Evolutionary conservation across 257 asterid genomes (phyloP).

Genomic region (Solanum gracilifrons): DNA sequence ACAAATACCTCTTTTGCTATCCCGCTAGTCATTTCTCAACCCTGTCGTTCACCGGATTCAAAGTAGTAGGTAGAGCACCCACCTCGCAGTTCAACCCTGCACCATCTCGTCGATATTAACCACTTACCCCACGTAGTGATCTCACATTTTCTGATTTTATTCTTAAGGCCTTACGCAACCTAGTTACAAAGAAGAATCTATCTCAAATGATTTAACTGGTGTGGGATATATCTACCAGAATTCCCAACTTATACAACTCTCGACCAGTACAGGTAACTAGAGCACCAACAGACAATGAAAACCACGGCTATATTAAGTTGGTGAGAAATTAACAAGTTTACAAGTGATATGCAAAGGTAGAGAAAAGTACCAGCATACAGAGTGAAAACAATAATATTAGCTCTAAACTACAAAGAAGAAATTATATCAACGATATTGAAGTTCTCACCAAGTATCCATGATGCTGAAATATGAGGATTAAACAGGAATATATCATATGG

Average conservation of each 20-base stretch:
- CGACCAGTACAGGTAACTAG: background rate
- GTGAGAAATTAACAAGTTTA: background rate
- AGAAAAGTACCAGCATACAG: background rate
- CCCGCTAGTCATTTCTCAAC: background rate
- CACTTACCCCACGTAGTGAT: background rate
- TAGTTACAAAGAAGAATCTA: background rate
- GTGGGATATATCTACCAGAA: background rate
- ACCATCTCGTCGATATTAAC: background rate
- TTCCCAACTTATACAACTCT: background rate
- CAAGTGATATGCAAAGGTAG: background rate
- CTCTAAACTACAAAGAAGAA: background rate
- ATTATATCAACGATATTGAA: background rate
- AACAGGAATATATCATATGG: conserved; percentile 71
- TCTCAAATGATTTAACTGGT: background rate
- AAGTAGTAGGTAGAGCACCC: background rate
- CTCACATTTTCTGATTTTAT: background rate
- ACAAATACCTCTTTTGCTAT: background rate
- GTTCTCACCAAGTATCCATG: conserved; percentile 51
- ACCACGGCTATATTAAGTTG: background rate
- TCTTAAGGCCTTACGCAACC: background rate
- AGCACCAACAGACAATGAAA: background rate
- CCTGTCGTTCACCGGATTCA: background rate
- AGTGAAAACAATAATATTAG: background rate
- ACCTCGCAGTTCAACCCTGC: background rate
- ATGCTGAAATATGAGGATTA: conserved; percentile 67